phyloP scores from a whole-genome alignment of 257 asterid species.

The Marsdenia floribunda region DNA sequence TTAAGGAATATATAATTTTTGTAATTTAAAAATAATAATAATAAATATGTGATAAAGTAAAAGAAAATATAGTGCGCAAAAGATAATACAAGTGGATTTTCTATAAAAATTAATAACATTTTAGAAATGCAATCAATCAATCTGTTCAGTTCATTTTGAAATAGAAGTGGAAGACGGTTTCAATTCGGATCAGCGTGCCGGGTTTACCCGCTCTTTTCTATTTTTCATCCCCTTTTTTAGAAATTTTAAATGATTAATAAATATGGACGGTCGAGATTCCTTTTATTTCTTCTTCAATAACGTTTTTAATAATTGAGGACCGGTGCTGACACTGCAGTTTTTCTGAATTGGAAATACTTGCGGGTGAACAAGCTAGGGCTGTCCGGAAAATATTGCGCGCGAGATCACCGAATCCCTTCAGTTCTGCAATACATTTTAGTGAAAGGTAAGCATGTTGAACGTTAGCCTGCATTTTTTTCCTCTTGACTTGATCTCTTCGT shows the following conservation, averaged over 20 bases:
- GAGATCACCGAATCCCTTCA: background rate
- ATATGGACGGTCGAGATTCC: background rate
- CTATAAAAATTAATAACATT: too few species aligned
- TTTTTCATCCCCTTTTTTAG: background rate
- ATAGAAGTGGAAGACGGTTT: background rate
- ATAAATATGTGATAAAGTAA: too few species aligned
- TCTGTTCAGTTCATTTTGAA: too few species aligned
- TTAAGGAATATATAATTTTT: too few species aligned
- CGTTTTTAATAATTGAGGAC: background rate
- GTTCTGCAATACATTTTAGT: background rate
- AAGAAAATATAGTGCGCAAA: too few species aligned
- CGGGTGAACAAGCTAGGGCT: background rate
- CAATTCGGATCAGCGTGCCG: background rate
- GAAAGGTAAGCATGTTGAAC: conserved; percentile 2
- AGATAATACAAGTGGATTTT: too few species aligned
- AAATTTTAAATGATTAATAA: background rate
- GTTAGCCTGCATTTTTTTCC: background rate
- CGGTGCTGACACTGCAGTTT: too few species aligned
- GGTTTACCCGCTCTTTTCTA: background rate
- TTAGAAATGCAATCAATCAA: too few species aligned
- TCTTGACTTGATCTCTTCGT: background rate
- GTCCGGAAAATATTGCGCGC: background rate
- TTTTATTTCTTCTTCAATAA: background rate
- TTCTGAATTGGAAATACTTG: background rate
- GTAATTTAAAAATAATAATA: too few species aligned